phyloP scores from a whole-genome alignment of 306 rosid species.

The Trifolium pratense region DNA sequence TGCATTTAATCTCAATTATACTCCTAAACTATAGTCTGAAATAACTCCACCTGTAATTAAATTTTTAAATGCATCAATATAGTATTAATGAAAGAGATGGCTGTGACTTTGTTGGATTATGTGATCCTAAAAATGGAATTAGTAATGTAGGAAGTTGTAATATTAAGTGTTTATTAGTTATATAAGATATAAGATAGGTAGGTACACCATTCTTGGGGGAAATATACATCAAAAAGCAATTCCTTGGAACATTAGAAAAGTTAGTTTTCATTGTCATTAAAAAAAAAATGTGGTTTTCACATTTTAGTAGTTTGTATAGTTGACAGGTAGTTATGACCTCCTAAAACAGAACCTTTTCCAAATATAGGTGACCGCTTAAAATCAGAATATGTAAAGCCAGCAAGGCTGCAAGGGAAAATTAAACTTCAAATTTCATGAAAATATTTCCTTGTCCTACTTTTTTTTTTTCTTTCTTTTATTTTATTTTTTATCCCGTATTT shows the following conservation, averaged over 20 bases:
- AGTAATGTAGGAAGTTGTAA: constrained; percentile 22
- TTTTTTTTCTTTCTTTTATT: too few species aligned
- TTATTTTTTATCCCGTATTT: too few species aligned
- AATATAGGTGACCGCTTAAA: constrained; percentile 48
- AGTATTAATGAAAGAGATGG: constrained; percentile 40
- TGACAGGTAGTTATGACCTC: constrained; percentile 60
- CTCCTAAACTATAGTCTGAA: constrained; percentile 35
- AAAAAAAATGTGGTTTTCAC: constrained; percentile 36
- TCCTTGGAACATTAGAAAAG: constrained; percentile 53
- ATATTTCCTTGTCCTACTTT: neutral
- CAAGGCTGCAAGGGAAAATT: constrained; percentile 25
- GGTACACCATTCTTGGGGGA: constrained; percentile 49
- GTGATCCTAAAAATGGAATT: constrained; percentile 23
- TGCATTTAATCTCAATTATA: constrained; percentile 38
- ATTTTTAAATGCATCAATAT: constrained; percentile 32
- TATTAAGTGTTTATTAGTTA: constrained; percentile 19
- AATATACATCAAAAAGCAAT: constrained; percentile 39
- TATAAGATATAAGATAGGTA: constrained; percentile 49
- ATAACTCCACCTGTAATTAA: constrained; percentile 26
- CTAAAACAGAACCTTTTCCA: constrained; percentile 50
- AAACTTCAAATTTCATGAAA: constrained; percentile 16
- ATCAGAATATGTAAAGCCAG: constrained; percentile 46
- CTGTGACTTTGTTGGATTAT: constrained; percentile 32
- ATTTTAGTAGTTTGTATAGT: constrained; percentile 46
- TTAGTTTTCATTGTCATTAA: constrained; percentile 45